Percentiles rank a stretch among this genome's conserved stretches.
Conservation (phyloP, 73 alveolate genomes). For the Stentor coeruleus region DNA sequence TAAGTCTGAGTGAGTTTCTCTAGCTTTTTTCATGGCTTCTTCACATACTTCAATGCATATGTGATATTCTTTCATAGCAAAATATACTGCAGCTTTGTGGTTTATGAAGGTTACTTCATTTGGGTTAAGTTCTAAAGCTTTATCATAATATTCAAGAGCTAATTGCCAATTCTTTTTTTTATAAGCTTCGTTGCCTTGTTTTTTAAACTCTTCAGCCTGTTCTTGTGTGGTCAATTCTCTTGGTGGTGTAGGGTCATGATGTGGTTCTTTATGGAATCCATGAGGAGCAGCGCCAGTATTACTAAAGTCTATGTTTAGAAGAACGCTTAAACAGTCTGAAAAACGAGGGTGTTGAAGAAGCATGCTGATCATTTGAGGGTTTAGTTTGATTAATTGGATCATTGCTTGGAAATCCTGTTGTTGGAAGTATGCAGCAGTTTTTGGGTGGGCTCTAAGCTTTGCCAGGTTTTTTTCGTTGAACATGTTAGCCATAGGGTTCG, state of each 20-base stretch:
- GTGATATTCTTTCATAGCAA: constrained; percentile 83
- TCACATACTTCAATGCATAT: constrained; percentile 73
- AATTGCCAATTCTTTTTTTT: constrained; percentile 78
- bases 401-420: constrained; percentile 66
- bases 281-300: background rate
- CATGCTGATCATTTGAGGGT: constrained; percentile 72
- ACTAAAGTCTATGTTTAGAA: constrained; percentile 25
- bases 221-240: too few species aligned
- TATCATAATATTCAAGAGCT: constrained; percentile 79
- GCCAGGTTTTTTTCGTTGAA: constrained; percentile 35
- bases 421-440: constrained; percentile 68
- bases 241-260: too few species aligned
- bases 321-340: constrained; percentile 57
- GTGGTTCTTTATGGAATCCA: too few species aligned
- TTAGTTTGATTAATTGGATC: constrained; percentile 59
- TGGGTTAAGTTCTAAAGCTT: constrained; percentile 79
- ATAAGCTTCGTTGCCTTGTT: constrained; percentile 83
- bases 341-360: constrained; percentile 77
- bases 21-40: constrained; percentile 66
- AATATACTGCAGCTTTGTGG: constrained; percentile 85
- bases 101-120: constrained; percentile 69
- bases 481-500: constrained; percentile 29
- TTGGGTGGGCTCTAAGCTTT: constrained; percentile 72
- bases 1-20: constrained; percentile 54
- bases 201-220: constrained; percentile 76